Evolutionary conservation across 805 yeast species (phyloP), one percentile per base, ranked within the genome.

Genomic region (Babjeviella inositovora): DNA sequence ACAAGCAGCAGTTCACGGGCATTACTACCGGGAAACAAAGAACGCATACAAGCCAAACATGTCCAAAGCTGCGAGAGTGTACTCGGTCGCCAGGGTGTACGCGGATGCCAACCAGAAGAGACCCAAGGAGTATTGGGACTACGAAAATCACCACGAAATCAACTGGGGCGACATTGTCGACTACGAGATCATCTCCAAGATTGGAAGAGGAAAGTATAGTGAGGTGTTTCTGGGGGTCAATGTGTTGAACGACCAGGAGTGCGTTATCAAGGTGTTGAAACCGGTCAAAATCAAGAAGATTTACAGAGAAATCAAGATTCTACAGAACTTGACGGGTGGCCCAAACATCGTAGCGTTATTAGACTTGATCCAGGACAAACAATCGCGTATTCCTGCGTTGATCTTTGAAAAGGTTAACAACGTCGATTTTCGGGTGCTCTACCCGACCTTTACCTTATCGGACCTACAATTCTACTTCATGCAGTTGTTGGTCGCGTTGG

Each of bases 161-260:
- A 40, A 41, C 20, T 55, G 62, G 62, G 60, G 58, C 11, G 37
- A 44, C 19, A 53, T 51, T 27, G 43, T 43, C 23, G 45, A 68
- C 38, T 76, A 75, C 42, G 96, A 85, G 45, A 76, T 85, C 30
- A 65, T 77, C 25, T 61, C 63, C 31, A 81, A 84, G 48, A 74
- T 85, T 11, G 96, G 96, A 8, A 64, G 94, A 27, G 96, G 96
- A 13, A 85, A 81, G 53, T 85, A 84, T 50, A 75, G 92, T n/a
- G 96, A 85, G 47, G 96, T 85, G 15, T 85, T 85, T 44, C 76
- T 72, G 43, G 95, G 94, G 14, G 61, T 73, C 20, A 74, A 79
- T 41, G 54, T 79, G 23, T 56, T 65, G 25, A 66, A 65, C 32
- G 70, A 67, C 25, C 62, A 57, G 27, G 57, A 60, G 20, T 76